phyloP scores from a whole-genome alignment of 2,329 filamentous ascomycete genomes.

The Penicillium sumatraense region DNA sequence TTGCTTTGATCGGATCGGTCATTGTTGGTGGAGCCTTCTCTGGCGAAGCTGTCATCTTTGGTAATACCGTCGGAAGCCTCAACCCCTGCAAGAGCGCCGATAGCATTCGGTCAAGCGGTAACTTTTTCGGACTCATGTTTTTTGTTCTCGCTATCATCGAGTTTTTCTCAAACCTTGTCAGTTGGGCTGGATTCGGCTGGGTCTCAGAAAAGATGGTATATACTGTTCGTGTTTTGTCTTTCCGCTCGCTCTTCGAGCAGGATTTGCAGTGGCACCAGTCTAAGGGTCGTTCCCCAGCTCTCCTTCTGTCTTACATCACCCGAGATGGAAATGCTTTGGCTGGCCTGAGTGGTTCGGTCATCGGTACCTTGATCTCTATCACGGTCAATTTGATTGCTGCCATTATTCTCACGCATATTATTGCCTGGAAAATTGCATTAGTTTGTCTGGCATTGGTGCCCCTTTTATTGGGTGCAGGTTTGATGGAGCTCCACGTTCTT shows the following conservation, averaged over 20 bases:
- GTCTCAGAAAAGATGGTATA: slow-evolving; percentile 69
- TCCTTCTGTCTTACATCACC: slow-evolving; percentile 70
- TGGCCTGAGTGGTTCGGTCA: slow-evolving; percentile 70
- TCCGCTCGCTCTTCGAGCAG: slow-evolving; percentile 68
- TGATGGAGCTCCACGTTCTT: slow-evolving; percentile 68
- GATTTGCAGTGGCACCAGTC: slow-evolving; percentile 74
- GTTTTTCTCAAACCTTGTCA: slow-evolving; percentile 65
- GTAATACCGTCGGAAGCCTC: slow-evolving; percentile 62
- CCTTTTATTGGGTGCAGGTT: slow-evolving; percentile 68
- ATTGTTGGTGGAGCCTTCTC: slow-evolving; percentile 64
- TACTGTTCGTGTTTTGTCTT: slow-evolving; percentile 65
- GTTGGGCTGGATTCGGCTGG: slow-evolving; percentile 62
- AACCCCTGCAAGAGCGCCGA: slow-evolving; percentile 57
- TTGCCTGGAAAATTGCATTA: slow-evolving; percentile 77
- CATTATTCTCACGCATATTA: slow-evolving; percentile 70
- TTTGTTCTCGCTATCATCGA: slow-evolving; percentile 65
- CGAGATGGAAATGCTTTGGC: slow-evolving; percentile 70
- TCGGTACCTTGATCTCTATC: slow-evolving; percentile 72
- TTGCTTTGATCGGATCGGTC: slow-evolving; percentile 56
- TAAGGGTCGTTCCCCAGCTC: slow-evolving; percentile 63
- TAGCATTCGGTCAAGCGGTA: slow-evolving; percentile 55
- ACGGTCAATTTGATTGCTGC: slow-evolving; percentile 70
- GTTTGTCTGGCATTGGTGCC: slow-evolving; percentile 73
- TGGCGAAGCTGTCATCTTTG: slow-evolving; percentile 63
- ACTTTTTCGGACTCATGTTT: slow-evolving; percentile 62